Percentiles rank a stretch among this genome's conserved stretches.
phyloP scores from a whole-genome alignment of 164 flowering plant species.

The Aristolochia fimbriata region DNA sequence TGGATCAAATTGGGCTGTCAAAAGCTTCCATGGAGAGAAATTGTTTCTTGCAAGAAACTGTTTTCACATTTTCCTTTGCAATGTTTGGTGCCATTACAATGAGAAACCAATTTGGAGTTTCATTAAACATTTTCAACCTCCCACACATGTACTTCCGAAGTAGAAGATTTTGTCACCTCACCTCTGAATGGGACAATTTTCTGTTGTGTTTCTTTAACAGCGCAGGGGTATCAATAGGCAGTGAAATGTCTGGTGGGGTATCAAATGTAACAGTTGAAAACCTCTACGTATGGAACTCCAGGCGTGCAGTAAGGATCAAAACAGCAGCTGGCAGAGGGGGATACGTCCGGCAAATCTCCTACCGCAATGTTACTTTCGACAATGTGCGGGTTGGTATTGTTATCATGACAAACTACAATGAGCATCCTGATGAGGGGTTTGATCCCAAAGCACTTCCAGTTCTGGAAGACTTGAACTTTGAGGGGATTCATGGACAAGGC shows the following conservation, averaged over 20 bases:
- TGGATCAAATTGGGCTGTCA: too few relatives aligned
- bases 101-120: too few relatives aligned
- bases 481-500: constrained; percentile 69
- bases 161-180: not conserved
- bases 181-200: not conserved
- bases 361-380: constrained; percentile 64
- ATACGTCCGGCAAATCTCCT: constrained; percentile 60
- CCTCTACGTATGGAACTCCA: constrained; percentile 63
- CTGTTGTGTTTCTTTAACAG: constrained; percentile 19
- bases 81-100: too few relatives aligned
- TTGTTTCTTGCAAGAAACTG: too few relatives aligned
- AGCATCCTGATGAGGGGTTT: constrained; percentile 74
- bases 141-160: too few relatives aligned
- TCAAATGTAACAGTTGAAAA: constrained; percentile 81
- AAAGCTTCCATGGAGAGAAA: too few relatives aligned
- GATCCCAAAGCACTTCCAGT: constrained; percentile 68
- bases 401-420: constrained; percentile 87
- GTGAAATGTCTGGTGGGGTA: constrained; percentile 99
- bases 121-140: too few relatives aligned
- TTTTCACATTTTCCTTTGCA: too few relatives aligned
- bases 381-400: constrained; percentile 83
- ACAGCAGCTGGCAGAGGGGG: constrained; percentile 90
- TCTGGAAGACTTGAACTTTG: constrained; percentile 53
- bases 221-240: constrained; percentile 95
- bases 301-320: constrained; percentile 86